Evolutionary conservation across 2,329 filamentous ascomycete species (phyloP), one percentile per base, ranked within the genome.

Genomic region (Diaporthe citrichinensis): DNA sequence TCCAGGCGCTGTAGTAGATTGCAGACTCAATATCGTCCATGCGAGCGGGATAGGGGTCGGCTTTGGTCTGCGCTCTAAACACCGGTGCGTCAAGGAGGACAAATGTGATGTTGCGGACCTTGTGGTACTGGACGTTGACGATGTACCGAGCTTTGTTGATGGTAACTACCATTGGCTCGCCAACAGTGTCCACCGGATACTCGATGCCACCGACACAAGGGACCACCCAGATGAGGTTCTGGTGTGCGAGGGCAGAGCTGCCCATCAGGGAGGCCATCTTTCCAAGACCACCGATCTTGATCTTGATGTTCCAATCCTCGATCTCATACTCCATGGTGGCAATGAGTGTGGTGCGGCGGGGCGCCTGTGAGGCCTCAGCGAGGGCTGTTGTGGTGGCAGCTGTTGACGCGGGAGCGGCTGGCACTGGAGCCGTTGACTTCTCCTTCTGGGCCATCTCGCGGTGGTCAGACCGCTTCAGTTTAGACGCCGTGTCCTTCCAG

Each of bases 221-320:
- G 41, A 91, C 86, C n/a, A 91, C 89, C 90, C 90, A 94, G 77
- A 94, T 89, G 1, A 94, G 85, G 80, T 93, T 89, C 78, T 93
- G 89, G 78, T 93, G 91, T 4, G 88, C 86, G 15, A 94, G 87
- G 71, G 91, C 89, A 80, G 92, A 65, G 49, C 71, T 92, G 25
- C 90, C 90, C 92, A 93, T 94, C 2, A 93, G 84, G 78, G 92
- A 90, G 46, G 92, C 91, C 92, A 94, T 94, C 76, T 93, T 92
- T 81, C 92, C 92, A 6, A 94, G 85, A 76, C 92, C 92, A 76
- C 92, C 92, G 62, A 94, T 94, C 83, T 94, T 94, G 83, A 94
- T 91, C 82, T 92, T 93, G 83, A 94, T 92, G 5, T 84, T 87
- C 90, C 92, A 93, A 80, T 94, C 92, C 73, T 92, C 90, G 76